A percentile compares a stretch with the other conserved stretches of the same genome.
These are phyloP conservation scores for Candida silvicultrix DNA, from an alignment of 805 yeast species.

Conservation along the genomic window DNA sequence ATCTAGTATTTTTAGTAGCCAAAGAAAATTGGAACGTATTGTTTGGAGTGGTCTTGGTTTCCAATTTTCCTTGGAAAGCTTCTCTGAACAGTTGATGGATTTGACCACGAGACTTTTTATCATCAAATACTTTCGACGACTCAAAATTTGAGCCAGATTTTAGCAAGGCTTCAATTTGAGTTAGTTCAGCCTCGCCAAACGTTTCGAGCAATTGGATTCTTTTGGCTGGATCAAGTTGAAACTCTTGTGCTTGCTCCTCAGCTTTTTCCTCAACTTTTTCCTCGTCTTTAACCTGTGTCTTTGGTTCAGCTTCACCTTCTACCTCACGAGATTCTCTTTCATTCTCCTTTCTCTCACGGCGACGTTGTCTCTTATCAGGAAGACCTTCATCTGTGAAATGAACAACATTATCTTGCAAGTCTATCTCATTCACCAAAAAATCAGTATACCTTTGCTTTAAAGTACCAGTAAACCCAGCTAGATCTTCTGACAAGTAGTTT, in stretches of 20 bases:
- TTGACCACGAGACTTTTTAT: slow-evolving; percentile 68
- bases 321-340: slow-evolving; percentile 16
- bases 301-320: slow-evolving; percentile 19
- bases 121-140: slow-evolving; percentile 50
- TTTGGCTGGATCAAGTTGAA: slow-evolving; percentile 40
- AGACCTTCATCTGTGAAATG: slow-evolving; percentile 74
- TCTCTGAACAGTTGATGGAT: slow-evolving; percentile 73
- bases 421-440: slow-evolving; percentile 88
- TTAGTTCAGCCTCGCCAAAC: slow-evolving; percentile 58
- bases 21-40: slow-evolving; percentile 62
- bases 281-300: slow-evolving; percentile 16
- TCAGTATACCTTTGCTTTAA: slow-evolving; percentile 90
- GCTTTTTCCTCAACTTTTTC: slow-evolving; percentile 8
- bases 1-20: slow-evolving; percentile 36
- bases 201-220: slow-evolving; percentile 40
- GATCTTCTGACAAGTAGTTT: slow-evolving; percentile 47
- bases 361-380: slow-evolving; percentile 41
- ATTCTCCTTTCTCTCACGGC: slow-evolving; percentile 27
- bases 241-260: slow-evolving; percentile 20
- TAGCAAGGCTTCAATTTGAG: slow-evolving; percentile 47
- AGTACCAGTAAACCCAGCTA: slow-evolving; percentile 67
- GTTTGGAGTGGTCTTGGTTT: slow-evolving; percentile 66
- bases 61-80: slow-evolving; percentile 69
- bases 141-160: slow-evolving; percentile 50
- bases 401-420: slow-evolving; percentile 58